These are phyloP conservation scores for Alternaria sp. DNA, from an alignment of 2,329 filamentous ascomycete species.

Conservation along the genomic window DNA sequence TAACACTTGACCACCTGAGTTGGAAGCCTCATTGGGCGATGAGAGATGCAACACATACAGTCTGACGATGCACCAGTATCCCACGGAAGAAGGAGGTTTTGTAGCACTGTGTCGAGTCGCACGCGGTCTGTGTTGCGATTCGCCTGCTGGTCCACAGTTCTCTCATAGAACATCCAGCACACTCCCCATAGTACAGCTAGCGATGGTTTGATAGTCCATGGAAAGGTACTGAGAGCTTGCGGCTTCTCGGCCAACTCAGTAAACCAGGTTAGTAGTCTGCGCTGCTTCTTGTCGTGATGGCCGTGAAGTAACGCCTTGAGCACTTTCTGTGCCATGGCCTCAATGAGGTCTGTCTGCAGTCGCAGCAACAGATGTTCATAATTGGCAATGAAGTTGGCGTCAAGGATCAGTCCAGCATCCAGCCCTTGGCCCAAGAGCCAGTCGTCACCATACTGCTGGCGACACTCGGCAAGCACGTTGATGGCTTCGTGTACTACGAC, in stretches of 20 bases:
- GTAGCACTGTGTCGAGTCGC: constrained; percentile 37
- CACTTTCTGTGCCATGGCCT: constrained; percentile 41
- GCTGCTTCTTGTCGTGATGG: constrained; percentile 46
- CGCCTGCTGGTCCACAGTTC: constrained; percentile 14
- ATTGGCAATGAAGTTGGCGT: constrained; percentile 54
- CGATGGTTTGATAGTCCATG: constrained; percentile 56
- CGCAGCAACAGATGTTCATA: constrained; percentile 55
- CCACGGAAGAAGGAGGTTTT: constrained; percentile 41
- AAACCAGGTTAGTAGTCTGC: constrained; percentile 51
- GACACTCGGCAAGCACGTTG: constrained; percentile 38
- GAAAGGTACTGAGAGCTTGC: constrained; percentile 53
- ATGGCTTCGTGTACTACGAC: constrained; percentile 46
- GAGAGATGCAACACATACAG: constrained; percentile 45
- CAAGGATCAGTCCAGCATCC: constrained; percentile 41
- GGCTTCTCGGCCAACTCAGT: constrained; percentile 53
- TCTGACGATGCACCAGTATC: constrained; percentile 41
- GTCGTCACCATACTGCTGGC: constrained; percentile 39
- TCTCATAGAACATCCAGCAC: constrained; percentile 54
- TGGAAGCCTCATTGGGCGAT: constrained; percentile 7
- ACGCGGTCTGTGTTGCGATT: constrained; percentile 29
- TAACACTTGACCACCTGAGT: constrained; percentile 3
- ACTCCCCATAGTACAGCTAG: constrained; percentile 57
- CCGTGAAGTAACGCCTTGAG: constrained; percentile 41
- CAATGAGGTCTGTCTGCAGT: constrained; percentile 49
- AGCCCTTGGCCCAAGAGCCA: constrained; percentile 46